Conservation (phyloP, 139 green algal species). For the Tetraselmis chui region DNA sequence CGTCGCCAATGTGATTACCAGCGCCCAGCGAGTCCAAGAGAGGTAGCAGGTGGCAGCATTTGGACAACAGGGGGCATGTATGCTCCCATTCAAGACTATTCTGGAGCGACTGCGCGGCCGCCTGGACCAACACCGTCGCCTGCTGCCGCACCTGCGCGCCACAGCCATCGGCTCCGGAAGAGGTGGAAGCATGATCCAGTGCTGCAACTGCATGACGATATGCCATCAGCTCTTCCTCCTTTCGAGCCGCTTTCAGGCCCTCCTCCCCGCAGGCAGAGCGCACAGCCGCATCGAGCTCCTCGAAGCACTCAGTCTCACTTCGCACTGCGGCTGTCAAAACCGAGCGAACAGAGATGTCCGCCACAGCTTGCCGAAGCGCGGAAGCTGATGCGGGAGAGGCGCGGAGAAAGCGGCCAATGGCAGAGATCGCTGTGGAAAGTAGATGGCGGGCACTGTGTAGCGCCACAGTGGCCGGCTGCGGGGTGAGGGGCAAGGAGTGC, state of each 20-base stretch:
- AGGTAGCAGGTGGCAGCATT: neutral
- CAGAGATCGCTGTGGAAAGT: neutral
- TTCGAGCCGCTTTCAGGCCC: neutral
- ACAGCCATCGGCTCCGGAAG: neutral
- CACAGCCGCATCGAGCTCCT: neutral
- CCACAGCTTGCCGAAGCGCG: neutral
- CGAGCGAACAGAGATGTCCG: neutral
- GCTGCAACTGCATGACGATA: neutral
- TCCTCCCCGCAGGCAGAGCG: neutral
- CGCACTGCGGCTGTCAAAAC: neutral
- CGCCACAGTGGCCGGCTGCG: neutral
- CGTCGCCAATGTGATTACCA: neutral
- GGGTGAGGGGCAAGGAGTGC: neutral
- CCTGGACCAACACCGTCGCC: neutral
- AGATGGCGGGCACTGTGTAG: neutral
- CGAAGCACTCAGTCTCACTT: neutral
- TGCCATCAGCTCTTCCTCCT: too few species aligned
- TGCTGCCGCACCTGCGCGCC: neutral
- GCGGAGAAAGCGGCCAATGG: neutral
- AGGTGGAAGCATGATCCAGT: neutral
- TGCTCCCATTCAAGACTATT: neutral
- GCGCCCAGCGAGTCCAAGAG: neutral
- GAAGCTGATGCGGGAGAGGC: neutral
- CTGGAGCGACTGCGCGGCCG: neutral
- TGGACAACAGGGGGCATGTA: neutral